These are phyloP conservation scores for Starmerella vaccinii DNA, from an alignment of 805 yeast genomes.

Conservation along the genomic window DNA sequence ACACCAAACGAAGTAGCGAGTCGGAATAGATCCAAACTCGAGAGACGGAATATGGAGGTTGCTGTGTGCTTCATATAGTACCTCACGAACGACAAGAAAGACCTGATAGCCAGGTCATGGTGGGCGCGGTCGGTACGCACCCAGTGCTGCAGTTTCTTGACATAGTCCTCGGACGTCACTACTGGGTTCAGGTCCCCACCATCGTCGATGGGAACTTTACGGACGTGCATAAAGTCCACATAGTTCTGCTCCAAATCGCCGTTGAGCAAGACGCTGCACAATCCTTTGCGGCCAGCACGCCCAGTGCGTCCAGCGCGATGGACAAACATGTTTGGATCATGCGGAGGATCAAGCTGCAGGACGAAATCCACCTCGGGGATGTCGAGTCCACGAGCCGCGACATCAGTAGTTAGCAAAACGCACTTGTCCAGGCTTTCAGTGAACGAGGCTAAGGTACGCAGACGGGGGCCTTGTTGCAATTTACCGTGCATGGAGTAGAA, in stretches of 20 bases:
- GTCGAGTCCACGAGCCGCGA: conserved; percentile 96
- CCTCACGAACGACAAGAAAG: conserved; percentile 74
- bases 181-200: conserved; percentile 8
- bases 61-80: conserved; percentile 85
- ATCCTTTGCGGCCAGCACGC: conserved; percentile 76
- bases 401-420: conserved; percentile 84
- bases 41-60: conserved; percentile 71
- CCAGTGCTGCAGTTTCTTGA: conserved; percentile 40
- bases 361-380: conserved; percentile 91
- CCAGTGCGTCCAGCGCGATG: conserved; percentile 96
- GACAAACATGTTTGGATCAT: conserved; percentile 80
- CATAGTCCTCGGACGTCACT: conserved; percentile 9
- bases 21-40: conserved; percentile 58
- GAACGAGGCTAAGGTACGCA: conserved; percentile 59
- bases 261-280: conserved; percentile 62
- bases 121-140: conserved; percentile 62
- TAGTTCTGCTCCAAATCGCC: conserved; percentile 73
- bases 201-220: conserved; percentile 44
- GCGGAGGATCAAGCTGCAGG: conserved; percentile 89
- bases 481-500: conserved; percentile 85
- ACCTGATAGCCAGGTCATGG: conserved; percentile 68
- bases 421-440: conserved; percentile 40
- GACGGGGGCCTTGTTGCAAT: conserved; percentile 65
- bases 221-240: conserved; percentile 67
- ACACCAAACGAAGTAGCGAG: conserved; percentile 71